Base-by-base conservation (phyloP, 1,284 basidiomycete species). In the Puccinia triticina region DNA sequence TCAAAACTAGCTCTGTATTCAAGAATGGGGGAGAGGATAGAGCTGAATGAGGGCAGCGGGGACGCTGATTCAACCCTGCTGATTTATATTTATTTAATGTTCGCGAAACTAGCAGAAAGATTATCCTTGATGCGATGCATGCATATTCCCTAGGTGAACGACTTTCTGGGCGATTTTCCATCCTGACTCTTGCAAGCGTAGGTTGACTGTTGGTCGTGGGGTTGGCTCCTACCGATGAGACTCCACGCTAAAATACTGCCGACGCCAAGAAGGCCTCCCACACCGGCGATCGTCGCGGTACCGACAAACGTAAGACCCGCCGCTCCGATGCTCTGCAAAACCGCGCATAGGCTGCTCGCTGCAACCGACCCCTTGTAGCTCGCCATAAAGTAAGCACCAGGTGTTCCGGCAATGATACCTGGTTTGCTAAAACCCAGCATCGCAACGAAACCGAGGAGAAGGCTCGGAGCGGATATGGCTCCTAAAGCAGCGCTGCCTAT, bases 301-400 rank as follows among this genome's bases (percentile, higher is more conserved):
- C 67, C 67, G 26, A 18, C 67, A 7, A 29, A 29, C n/a, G 11
- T 40, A 69, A 69, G 67, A n/a, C 67, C 67, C n/a, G 23, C 67
- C 5, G 67, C 67, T 3, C 67, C 67, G 26, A 48, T 26, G 40
- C 67, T 69, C 40, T 69, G 67, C 4, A 48, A 3, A 12, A 69
- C 23, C 23, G 67, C 67, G 23, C 18, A 43, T 1, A 37, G 21
- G 26, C 67, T 69, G n/a, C 67, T n/a, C 12, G 67, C 67, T 37
- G 34, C 40, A 46, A 71, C 40, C 12, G 67, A 71, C 23, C 67
- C 67, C 26, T 21, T 16, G 26, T 71, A 71, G 67, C 23, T n/a
- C 21, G 37, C 40, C 67, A 64, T 64, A 14, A 43, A 26, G 10
- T 14, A 23, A 26, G 67, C n/a, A 69, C 40, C 67, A 46, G n/a